Conservation (phyloP, 1,139 yeast species). For the Magnusiomyces paraingens region DNA sequence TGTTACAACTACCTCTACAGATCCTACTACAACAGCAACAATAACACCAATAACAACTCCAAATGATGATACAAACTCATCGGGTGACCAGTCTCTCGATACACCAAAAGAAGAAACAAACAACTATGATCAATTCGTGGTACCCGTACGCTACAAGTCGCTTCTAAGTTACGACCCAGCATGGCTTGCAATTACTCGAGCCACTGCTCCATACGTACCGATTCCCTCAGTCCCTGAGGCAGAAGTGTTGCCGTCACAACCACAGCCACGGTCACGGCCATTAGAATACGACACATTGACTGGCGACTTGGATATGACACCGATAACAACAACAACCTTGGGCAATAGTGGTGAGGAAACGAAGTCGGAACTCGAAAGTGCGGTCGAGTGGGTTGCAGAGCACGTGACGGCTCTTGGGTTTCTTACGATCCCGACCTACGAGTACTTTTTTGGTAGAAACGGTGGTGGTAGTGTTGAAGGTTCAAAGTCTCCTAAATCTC, state of each 20-base stretch:
- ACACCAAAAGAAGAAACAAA: neutral
- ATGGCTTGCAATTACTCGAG: conserved; percentile 35
- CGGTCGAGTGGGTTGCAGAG: conserved; percentile 1
- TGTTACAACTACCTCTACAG: too few species aligned
- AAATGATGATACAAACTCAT: neutral
- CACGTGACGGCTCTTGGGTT: neutral
- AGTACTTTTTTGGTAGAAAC: neutral
- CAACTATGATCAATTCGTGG: neutral
- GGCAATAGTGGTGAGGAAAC: neutral
- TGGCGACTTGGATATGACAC: conserved; percentile 16
- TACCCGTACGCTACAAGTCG: neutral
- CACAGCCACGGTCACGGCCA: neutral
- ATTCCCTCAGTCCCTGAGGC: neutral
- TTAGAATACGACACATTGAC: conserved; percentile 18
- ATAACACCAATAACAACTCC: neutral
- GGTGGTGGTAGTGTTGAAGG: neutral
- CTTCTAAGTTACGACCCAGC: conserved; percentile 32
- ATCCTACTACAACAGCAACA: neutral
- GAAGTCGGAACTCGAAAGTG: neutral
- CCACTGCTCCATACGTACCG: conserved; percentile 24
- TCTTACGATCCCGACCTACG: neutral
- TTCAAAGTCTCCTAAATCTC: too few species aligned
- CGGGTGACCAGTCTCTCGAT: neutral
- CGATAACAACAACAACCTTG: conserved; percentile 16
- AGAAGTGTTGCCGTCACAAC: neutral